Evolutionary conservation across 2,329 filamentous ascomycete genomes (phyloP).

Genomic region (Ceratocystis eucalypticola): DNA sequence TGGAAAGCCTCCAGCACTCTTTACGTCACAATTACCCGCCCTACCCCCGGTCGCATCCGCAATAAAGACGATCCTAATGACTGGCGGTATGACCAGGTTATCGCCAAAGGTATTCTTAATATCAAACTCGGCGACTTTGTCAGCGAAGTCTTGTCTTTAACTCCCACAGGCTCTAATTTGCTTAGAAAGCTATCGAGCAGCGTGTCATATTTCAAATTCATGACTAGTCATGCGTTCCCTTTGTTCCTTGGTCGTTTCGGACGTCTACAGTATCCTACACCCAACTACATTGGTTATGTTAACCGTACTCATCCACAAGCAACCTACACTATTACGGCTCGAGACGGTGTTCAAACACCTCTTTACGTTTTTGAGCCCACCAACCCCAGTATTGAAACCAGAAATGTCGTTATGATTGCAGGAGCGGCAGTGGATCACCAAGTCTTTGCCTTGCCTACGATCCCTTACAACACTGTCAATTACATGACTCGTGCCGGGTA

Average conservation of each 20-base stretch:
- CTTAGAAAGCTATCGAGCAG: conserved; percentile 34
- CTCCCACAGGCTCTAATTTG: conserved; percentile 35
- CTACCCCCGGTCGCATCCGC: conserved; percentile 19
- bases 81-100: conserved; percentile 31
- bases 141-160: conserved; percentile 41
- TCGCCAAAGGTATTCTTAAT: conserved; percentile 47
- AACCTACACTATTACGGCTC: conserved; percentile 35
- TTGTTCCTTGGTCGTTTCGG: conserved; percentile 43
- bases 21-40: conserved; percentile 44
- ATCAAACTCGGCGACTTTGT: conserved; percentile 42
- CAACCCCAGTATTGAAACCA: conserved; percentile 27
- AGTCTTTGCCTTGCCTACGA: conserved; percentile 49
- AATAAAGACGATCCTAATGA: conserved; percentile 27
- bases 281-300: conserved; percentile 36
- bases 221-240: conserved; percentile 40
- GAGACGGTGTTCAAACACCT: conserved; percentile 38
- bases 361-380: conserved; percentile 46
- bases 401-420: conserved; percentile 47
- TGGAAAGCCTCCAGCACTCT: conserved; percentile 50
- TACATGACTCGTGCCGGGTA: conserved; percentile 49
- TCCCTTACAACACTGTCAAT: conserved; percentile 49
- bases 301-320: conserved; percentile 36
- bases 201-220: conserved; percentile 37
- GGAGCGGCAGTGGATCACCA: conserved; percentile 50
- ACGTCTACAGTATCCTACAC: conserved; percentile 41